Base-by-base conservation (phyloP, 2,329 filamentous ascomycete species). In the Colletotrichum brevisporum region DNA sequence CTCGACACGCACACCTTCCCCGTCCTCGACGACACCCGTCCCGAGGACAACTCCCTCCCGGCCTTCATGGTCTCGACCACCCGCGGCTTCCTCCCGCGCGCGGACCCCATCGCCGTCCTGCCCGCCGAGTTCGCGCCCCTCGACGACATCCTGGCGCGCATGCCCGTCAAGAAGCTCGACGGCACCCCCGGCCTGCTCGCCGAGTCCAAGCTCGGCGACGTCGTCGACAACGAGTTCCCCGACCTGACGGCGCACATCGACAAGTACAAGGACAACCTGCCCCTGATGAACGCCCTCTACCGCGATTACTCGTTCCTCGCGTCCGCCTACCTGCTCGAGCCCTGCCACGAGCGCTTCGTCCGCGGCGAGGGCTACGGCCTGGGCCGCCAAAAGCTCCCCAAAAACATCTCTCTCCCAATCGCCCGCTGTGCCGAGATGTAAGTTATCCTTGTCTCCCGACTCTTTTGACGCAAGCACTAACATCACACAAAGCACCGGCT, bases 271-370 rank as follows among this genome's bases (percentile, higher is more conserved):
- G 83, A 90, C 70, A 91, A 97, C 80, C 86, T 95, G 47, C 91
- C 92, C 16, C 83, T 94, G 68, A 90, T 97, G 84, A 96, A 95
- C 75, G 94, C 94, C 41, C 83, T 97, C 55, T 97, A 97, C 80
- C 88, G 95, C 21, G 95, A 98, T 83, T 98, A 97, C 79, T 93
- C 92, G 15, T 98, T 97, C 85, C 83, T 97, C 36, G 92, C 94
- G 5, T 97, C 93, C 26, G 93, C 94, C 0, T 97, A 97, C 78
- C 85, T 98, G 36, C 89, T 98, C 36, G 95, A 98, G 84, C 95
- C 95, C 12, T 98, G 95, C 79, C 95, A 96, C 81, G 87, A 94
- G 82, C 88, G 87, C 47, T 91, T 90, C 75, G 75, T 91, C 70
- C 91, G 88, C 79, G 92, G 91, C 0, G 90, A 93, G 77, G 85